Evolutionary conservation across 1,284 basidiomycete genomes (phyloP).

Genomic region (Coniferiporia sulphurascens): DNA sequence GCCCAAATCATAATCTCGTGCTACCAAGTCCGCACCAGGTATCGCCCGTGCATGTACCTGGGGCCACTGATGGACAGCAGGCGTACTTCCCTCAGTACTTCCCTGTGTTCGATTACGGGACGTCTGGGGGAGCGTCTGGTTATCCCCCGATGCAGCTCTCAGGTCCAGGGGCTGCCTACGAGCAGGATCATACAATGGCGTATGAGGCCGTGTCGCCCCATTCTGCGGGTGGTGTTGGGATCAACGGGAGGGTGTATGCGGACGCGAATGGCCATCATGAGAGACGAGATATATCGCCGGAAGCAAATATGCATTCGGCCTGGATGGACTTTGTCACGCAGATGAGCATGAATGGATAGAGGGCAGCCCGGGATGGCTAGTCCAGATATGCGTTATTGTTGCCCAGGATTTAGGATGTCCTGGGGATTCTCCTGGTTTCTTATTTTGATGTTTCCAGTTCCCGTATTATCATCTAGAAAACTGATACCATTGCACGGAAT

Average conservation of each 20-base stretch:
- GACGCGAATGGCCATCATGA: background rate
- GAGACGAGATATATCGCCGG: slow-evolving; percentile 18
- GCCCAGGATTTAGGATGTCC: too few species aligned
- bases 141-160: slow-evolving; percentile 9
- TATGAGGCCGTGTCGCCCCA: background rate
- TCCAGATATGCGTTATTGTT: background rate
- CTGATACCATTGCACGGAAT: too few species aligned
- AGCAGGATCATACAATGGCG: slow-evolving; percentile 8
- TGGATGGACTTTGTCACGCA: slow-evolving; percentile 39
- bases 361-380: background rate
- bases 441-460: too few species aligned
- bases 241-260: slow-evolving; percentile 5
- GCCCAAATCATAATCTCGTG: slow-evolving; percentile 15
- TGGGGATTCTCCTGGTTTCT: too few species aligned
- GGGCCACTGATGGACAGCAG: slow-evolving; percentile 17
- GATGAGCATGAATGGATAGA: slow-evolving; percentile 26
- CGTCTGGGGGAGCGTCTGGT: slow-evolving; percentile 25
- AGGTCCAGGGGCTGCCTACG: background rate
- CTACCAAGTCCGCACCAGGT: slow-evolving; percentile 21
- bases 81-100: slow-evolving; percentile 62
- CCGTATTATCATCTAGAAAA: too few species aligned
- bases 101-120: slow-evolving; percentile 69
- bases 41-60: slow-evolving; percentile 17
- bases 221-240: background rate
- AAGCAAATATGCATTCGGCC: slow-evolving; percentile 30